phyloP scores from a whole-genome alignment of 1,139 yeast species.

The Magnusiomyces suaveolens region DNA sequence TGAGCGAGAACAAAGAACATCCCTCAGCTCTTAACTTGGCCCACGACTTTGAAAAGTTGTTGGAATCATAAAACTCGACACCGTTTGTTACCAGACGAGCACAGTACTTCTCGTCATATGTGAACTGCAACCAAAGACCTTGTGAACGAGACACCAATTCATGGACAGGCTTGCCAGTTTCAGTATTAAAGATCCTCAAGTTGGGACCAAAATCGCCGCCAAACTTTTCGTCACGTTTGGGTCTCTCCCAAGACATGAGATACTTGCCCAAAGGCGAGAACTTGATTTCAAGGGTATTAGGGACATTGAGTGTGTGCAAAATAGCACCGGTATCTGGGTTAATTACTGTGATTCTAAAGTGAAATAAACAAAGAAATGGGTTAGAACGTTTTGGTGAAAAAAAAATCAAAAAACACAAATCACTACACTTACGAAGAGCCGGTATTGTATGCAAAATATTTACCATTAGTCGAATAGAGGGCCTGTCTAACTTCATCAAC shows the following conservation, averaged over 20 bases:
- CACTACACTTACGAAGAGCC: slow-evolving; percentile 22
- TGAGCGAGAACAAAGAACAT: slow-evolving; percentile 47
- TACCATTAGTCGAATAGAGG: slow-evolving; percentile 41
- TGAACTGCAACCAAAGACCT: slow-evolving; percentile 88
- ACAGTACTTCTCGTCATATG: slow-evolving; percentile 63
- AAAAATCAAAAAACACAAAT: background rate
- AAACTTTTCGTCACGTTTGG: slow-evolving; percentile 42
- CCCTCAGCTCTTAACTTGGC: slow-evolving; percentile 51
- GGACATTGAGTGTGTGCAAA: slow-evolving; percentile 40
- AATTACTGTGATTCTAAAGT: slow-evolving; percentile 43
- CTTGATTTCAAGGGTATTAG: slow-evolving; percentile 68
- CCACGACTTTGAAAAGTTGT: slow-evolving; percentile 48
- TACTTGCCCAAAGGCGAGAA: slow-evolving; percentile 86
- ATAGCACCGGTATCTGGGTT: slow-evolving; percentile 45
- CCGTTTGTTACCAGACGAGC: slow-evolving; percentile 51
- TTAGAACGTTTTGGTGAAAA: background rate
- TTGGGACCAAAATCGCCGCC: slow-evolving; percentile 65
- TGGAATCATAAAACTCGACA: slow-evolving; percentile 60
- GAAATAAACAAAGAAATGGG: background rate
- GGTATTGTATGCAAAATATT: slow-evolving; percentile 41
- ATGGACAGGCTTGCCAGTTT: slow-evolving; percentile 42
- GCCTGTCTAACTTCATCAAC: slow-evolving; percentile 31
- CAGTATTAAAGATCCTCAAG: slow-evolving; percentile 58
- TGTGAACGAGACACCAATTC: slow-evolving; percentile 76
- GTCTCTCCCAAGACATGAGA: slow-evolving; percentile 86